phyloP scores from a whole-genome alignment of 352 stramenopile species.

The Phytophthora megakarya region DNA sequence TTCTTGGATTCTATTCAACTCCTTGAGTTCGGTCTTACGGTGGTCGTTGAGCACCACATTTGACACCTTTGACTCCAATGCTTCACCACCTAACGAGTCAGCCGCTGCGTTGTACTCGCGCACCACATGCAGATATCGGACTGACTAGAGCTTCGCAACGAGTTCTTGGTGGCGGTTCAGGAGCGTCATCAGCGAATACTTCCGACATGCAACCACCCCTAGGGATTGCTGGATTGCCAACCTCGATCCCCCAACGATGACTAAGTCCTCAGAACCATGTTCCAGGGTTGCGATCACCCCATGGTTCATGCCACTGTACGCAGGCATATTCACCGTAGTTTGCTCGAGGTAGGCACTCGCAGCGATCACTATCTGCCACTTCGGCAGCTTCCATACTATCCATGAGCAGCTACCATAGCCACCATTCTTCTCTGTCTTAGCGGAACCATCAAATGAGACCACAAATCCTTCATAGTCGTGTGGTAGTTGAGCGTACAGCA shows the following conservation, averaged over 20 bases:
- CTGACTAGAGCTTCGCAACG: neutral
- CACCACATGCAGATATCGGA: no score
- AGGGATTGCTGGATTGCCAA: constrained; percentile 18
- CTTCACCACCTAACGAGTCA: no score
- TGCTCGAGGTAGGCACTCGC: constrained; percentile 12
- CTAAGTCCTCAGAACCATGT: neutral
- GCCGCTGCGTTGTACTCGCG: no score
- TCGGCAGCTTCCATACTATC: constrained; percentile 23
- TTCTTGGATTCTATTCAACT: no score
- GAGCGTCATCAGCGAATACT: constrained; percentile 2
- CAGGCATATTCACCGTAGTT: constrained; percentile 31
- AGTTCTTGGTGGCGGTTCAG: neutral
- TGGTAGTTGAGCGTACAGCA: neutral
- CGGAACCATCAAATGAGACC: constrained; percentile 30
- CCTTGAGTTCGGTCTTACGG: no score
- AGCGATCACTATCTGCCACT: constrained; percentile 21
- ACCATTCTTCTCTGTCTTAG: constrained; percentile 15
- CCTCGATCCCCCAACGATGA: constrained; percentile 14
- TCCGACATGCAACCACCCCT: constrained; percentile 21
- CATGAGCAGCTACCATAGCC: constrained; percentile 17
- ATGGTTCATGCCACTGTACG: constrained; percentile 23
- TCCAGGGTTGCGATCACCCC: neutral
- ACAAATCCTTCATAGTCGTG: constrained; percentile 4
- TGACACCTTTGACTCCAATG: no score
- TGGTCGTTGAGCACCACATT: no score